Evolutionary conservation across 2,329 filamentous ascomycete genomes (phyloP).

Genomic region (Paraconiothyrium brasiliense): DNA sequence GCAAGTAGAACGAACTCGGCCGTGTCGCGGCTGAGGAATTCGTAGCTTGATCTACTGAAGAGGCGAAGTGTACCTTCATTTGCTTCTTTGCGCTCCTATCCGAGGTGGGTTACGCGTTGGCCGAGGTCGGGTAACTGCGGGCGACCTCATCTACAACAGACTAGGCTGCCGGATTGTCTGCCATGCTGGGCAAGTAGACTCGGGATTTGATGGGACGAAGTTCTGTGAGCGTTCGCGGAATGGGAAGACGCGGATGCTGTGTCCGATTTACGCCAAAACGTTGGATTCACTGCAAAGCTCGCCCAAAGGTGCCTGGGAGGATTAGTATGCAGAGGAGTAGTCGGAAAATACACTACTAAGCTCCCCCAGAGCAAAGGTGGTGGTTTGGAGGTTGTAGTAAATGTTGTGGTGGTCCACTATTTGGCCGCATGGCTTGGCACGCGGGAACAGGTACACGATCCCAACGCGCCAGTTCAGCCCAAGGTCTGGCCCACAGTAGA

Average conservation of each 20-base stretch:
- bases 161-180: neutral
- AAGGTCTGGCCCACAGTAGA: neutral
- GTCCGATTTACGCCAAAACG: neutral
- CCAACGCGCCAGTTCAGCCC: neutral
- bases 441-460: neutral
- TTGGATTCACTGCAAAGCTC: neutral
- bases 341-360: neutral
- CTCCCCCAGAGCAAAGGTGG: neutral
- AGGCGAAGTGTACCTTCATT: too few relatives aligned
- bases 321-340: neutral
- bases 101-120: neutral
- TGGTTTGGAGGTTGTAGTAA: neutral
- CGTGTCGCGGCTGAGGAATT: neutral
- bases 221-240: neutral
- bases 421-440: conserved; percentile 3
- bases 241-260: neutral
- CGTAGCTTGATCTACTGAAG: too few relatives aligned
- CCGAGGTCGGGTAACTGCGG: neutral
- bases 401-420: neutral
- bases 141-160: neutral
- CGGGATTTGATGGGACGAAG: neutral
- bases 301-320: neutral
- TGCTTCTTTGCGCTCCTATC: neutral
- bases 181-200: neutral
- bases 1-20: neutral